A percentile compares a stretch with the other conserved stretches of the same genome.
These are phyloP conservation scores for Fraxinus latifolia DNA, from an alignment of 305 asterid species.

Conservation along the genomic window DNA sequence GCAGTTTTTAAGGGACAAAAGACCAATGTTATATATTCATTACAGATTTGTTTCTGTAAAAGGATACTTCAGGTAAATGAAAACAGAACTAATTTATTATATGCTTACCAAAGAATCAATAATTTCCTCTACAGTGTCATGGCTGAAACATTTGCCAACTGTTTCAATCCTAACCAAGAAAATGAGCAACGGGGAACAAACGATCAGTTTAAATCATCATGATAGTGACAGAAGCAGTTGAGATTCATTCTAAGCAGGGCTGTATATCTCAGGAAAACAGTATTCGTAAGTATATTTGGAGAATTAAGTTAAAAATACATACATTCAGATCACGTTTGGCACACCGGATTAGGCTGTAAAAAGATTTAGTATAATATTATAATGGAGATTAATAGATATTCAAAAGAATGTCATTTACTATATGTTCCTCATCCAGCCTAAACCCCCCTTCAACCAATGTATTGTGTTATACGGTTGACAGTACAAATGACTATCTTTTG, in stretches of 20 bases:
- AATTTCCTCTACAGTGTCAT: slow-evolving; percentile 86
- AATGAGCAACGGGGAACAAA: slow-evolving; percentile 11
- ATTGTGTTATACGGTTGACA: background rate
- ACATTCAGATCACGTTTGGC: background rate
- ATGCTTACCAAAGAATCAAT: slow-evolving; percentile 75
- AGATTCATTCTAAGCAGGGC: slow-evolving; percentile 2
- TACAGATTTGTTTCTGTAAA: background rate
- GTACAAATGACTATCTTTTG: background rate
- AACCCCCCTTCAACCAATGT: background rate
- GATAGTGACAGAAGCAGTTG: background rate
- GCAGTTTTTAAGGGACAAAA: background rate
- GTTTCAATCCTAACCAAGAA: slow-evolving; percentile 56
- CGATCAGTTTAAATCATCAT: slow-evolving; percentile 25
- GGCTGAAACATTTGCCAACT: slow-evolving; percentile 86
- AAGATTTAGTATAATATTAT: background rate
- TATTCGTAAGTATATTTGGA: background rate
- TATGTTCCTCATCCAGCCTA: background rate
- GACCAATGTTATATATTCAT: background rate
- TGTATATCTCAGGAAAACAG: slow-evolving; percentile 3
- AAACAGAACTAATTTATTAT: background rate
- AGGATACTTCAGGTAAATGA: slow-evolving; percentile 2
- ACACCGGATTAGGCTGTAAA: background rate
- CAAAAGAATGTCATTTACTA: background rate
- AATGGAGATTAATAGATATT: background rate
- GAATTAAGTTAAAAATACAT: background rate